These are phyloP conservation scores for Hydnomerulius pinastri DNA, from an alignment of 768 basidiomycete genomes.

Conservation along the genomic window DNA sequence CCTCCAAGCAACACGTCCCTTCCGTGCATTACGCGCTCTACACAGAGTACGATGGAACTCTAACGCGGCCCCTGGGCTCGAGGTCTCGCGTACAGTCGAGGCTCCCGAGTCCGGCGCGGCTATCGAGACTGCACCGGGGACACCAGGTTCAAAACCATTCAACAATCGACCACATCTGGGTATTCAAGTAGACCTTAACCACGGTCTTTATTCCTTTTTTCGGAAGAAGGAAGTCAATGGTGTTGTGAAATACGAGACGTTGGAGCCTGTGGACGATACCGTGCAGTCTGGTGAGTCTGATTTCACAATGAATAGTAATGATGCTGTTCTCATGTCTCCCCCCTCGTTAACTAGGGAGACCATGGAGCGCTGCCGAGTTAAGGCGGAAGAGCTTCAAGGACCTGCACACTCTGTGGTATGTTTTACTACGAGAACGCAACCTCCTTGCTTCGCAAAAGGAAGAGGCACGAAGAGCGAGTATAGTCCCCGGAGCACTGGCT, in stretches of 20 bases:
- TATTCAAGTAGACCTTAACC: conserved; percentile 53
- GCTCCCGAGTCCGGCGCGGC: not conserved
- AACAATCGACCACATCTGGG: conserved; percentile 45
- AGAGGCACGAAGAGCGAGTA: conserved; percentile 67
- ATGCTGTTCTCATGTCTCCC: conserved; percentile 2
- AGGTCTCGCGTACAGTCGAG: conserved; percentile 1
- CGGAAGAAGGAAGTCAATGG: conserved; percentile 56
- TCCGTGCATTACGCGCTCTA: conserved; percentile 14
- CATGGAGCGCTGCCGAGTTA: conserved; percentile 86
- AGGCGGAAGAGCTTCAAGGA: conserved; percentile 91
- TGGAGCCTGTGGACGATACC: conserved; percentile 35
- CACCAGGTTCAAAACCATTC: conserved; percentile 19
- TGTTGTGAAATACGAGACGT: conserved; percentile 53
- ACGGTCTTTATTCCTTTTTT: conserved; percentile 82
- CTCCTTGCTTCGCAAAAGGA: conserved; percentile 85
- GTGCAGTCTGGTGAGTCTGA: conserved; percentile 38
- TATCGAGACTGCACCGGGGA: not conserved
- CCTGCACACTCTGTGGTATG: conserved; percentile 94
- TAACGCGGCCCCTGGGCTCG: conserved; percentile 12
- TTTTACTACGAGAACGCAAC: conserved; percentile 86
- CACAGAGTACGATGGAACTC: conserved; percentile 23
- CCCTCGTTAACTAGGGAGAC: conserved; percentile 62
- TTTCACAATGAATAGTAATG: not conserved
- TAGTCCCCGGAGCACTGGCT: conserved; percentile 32
- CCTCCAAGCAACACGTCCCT: conserved; percentile 22